Base-by-base conservation (phyloP, 2,329 filamentous ascomycete species). In the Dryadomyces quercus-mongolicae region DNA sequence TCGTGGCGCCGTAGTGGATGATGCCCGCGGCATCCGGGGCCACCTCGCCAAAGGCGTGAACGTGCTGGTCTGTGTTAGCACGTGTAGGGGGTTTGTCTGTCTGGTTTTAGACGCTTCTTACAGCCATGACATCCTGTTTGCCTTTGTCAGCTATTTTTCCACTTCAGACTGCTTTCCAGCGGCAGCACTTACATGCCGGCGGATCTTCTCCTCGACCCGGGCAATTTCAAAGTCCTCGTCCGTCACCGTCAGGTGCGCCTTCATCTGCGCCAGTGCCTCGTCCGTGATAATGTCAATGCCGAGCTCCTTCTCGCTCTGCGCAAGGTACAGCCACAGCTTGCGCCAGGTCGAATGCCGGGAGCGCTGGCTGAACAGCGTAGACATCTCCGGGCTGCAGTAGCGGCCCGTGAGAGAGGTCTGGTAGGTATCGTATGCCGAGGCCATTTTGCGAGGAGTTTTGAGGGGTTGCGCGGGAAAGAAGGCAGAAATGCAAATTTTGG, bases 261-360 rank as follows among this genome's bases (percentile, higher is more conserved):
- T 75, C 80, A 95, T 86, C 68, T 90, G 78, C 56, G 82, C 76
- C 52, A 96, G 73, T 9, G 90, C 89, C 62, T 91, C 81, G 16
- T 77, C 67, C 16, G 80, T 82, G 64, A 95, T 90, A 36, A 70
- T 66, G 9, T 78, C 72, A 51, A 94, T 78, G 2, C 89, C 89
- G 2, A 95, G 78, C 67, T 91, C 85, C 66, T 82, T 83, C 73
- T 95, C 85, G 12, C 78, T 75, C 73, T 95, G 84, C n/a, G 90
- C 90, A 7, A 95, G 84, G 70, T 78, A 83, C 44, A 92, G 73
- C 90, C 90, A 96, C 13, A 95, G 80, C 66, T 87, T 77, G 59
- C 89, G 81, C 88, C 88, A 94, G 53, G 81, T 88, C 46, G 81
- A 83, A 67, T 83, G 81, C 22, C 89, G 78, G 53, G 81, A 84